Conservation (phyloP, 805 yeast genomes). For the Metschnikowia noctiluminum region DNA sequence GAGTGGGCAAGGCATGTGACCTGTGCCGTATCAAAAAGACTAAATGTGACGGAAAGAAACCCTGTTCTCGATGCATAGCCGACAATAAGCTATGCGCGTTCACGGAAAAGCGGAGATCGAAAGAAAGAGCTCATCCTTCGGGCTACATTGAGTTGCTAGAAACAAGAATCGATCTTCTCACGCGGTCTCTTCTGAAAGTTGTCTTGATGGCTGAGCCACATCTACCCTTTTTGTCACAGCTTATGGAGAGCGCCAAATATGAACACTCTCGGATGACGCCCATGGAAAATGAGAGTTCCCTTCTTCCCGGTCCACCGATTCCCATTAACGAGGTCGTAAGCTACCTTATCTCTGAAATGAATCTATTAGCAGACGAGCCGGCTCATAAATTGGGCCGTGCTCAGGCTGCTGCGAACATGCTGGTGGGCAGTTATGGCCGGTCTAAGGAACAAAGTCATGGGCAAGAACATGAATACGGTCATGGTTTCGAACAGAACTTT, state of each 20-base stretch:
- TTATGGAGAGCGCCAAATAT: constrained; percentile 15
- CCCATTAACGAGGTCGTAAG: constrained; percentile 50
- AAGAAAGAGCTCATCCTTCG: constrained; percentile 53
- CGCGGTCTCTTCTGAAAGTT: constrained; percentile 46
- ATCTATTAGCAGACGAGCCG: constrained; percentile 28
- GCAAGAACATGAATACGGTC: background rate
- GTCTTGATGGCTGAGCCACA: constrained; percentile 28
- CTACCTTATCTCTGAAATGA: constrained; percentile 39
- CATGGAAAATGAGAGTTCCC: constrained; percentile 1
- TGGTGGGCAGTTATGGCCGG: background rate
- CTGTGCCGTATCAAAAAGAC: constrained; percentile 61
- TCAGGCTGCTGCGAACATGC: constrained; percentile 1
- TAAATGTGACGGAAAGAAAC: constrained; percentile 60
- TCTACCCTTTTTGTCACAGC: constrained; percentile 24
- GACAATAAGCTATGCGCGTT: constrained; percentile 60
- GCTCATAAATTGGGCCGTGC: background rate
- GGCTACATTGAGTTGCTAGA: constrained; percentile 66
- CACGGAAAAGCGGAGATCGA: constrained; percentile 51
- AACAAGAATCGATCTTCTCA: constrained; percentile 50
- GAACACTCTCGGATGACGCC: constrained; percentile 4
- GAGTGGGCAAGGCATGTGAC: constrained; percentile 66
- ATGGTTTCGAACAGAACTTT: background rate
- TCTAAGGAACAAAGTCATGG: constrained; percentile 3
- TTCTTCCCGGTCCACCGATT: constrained; percentile 13
- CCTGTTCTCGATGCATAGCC: constrained; percentile 52